Conservation (phyloP, 345 rosid species). For the Hibiscus syriacus region DNA sequence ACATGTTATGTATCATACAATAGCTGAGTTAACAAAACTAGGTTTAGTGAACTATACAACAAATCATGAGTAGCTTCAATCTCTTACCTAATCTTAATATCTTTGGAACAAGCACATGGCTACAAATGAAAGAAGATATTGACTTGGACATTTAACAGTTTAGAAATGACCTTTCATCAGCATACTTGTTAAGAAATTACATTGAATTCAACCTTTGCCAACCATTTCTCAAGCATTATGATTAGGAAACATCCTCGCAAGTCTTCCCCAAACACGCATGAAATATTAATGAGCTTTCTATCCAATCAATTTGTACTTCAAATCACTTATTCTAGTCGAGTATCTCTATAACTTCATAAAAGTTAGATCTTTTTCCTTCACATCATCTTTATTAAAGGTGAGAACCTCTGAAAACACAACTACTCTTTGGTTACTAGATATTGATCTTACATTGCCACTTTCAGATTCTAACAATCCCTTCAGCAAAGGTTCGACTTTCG, state of each 20-base stretch:
- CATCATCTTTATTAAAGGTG: neutral
- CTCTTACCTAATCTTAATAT: neutral
- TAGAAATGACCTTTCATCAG: neutral
- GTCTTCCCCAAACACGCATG: neutral
- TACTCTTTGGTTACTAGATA: neutral
- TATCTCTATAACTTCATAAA: neutral
- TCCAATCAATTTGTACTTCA: neutral
- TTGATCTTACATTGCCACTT: neutral
- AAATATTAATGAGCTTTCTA: neutral
- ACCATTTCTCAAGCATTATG: neutral
- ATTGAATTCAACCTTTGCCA: neutral
- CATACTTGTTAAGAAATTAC: neutral
- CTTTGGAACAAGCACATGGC: neutral
- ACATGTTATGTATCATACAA: neutral
- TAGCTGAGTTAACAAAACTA: neutral
- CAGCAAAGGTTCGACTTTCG: neutral
- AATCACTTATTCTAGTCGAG: neutral
- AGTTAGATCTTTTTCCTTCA: neutral
- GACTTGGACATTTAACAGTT: neutral
- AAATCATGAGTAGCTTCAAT: neutral
- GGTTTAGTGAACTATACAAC: neutral
- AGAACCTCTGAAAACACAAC: neutral
- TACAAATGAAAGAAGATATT: neutral
- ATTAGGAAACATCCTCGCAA: neutral
- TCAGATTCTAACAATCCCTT: slow-evolving; percentile 2